These are phyloP conservation scores for Trichoderma citrinoviride DNA, from an alignment of 2,329 filamentous ascomycete genomes.

Conservation along the genomic window DNA sequence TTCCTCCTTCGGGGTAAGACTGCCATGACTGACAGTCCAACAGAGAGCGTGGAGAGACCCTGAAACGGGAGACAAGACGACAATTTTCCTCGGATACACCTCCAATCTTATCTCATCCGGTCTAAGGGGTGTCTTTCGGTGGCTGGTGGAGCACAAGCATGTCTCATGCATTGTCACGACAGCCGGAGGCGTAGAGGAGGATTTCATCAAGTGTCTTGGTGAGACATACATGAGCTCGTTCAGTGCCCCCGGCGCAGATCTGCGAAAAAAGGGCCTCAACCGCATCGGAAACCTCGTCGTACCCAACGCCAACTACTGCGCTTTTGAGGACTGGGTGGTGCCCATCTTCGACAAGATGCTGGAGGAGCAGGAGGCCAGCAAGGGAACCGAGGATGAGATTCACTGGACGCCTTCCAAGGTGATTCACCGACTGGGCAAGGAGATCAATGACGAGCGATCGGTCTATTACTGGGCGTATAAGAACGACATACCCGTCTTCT, in stretches of 20 bases:
- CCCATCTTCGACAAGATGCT: slow-evolving; percentile 95
- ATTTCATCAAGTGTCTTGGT: slow-evolving; percentile 96
- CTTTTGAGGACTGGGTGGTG: slow-evolving; percentile 96
- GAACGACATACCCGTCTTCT: slow-evolving; percentile 96
- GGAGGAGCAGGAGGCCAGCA: slow-evolving; percentile 83
- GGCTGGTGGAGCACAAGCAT: slow-evolving; percentile 88
- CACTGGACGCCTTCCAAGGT: slow-evolving; percentile 94
- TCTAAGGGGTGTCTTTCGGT: slow-evolving; percentile 85
- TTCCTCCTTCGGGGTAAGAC: not conserved
- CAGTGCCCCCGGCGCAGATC: slow-evolving; percentile 67
- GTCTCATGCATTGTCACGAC: slow-evolving; percentile 93
- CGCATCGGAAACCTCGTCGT: slow-evolving; percentile 94
- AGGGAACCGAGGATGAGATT: slow-evolving; percentile 65
- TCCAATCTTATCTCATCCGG: slow-evolving; percentile 97
- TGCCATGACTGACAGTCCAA: not conserved
- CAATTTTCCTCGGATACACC: slow-evolving; percentile 96
- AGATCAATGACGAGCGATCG: slow-evolving; percentile 88
- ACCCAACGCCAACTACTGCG: slow-evolving; percentile 92
- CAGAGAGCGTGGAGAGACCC: slow-evolving; percentile 75
- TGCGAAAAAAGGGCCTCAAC: slow-evolving; percentile 86
- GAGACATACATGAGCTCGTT: slow-evolving; percentile 92
- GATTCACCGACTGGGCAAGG: slow-evolving; percentile 83
- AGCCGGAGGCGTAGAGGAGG: slow-evolving; percentile 92
- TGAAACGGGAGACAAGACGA: slow-evolving; percentile 75
- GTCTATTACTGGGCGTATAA: slow-evolving; percentile 98